Base-by-base conservation (phyloP, 805 yeast genomes). In the Jamesozyma spencerorum region DNA sequence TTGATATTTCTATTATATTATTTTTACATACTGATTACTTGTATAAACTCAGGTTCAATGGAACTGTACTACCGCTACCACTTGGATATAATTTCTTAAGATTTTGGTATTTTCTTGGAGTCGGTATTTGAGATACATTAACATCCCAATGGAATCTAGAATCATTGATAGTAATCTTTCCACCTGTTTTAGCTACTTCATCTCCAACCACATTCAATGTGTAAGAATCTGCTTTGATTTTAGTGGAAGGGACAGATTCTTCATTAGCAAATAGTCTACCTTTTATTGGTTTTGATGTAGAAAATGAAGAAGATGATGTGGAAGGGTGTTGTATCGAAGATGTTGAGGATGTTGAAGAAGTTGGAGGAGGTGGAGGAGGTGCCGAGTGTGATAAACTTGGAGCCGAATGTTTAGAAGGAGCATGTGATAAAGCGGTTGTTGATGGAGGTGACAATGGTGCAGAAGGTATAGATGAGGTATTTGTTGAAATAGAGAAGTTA, bases 21-120 rank as follows among this genome's bases (percentile, higher is more conserved):
- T 7, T 22, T 22, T 22, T 10, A 7, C 26, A 22, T 22, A 10
- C 10, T 22, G 27, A 8, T 28, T 31, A 44, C 13, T 42, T 34
- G 34, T 41, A 47, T 24, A 44, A 19, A 12, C 40, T 36, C 27
- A 88, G 65, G 49, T 85, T 77, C 46, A 88, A 64, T 1, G 97
- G 97, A 29, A 88, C 92, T 27, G 95, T 84, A 22, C 87, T 76
- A 3, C 97, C 97, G 51, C 95, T 73, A 12, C 97, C 97, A 63
- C 95, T 85, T 14, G 97, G 96, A 64, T 92, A 92, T 48, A 87
- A 66, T 58, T 90, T 87, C 43, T 73, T 73, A 36, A 71, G 72
- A 3, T 79, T 83, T 39, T 74, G 77, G 54, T 83, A 86, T 37
- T 74, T 71, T 49, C 97, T 71, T n/a, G 98, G 97, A 50, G 77